Evolutionary conservation across 768 basidiomycete species (phyloP).

Genomic region (Serendipita sp.): DNA sequence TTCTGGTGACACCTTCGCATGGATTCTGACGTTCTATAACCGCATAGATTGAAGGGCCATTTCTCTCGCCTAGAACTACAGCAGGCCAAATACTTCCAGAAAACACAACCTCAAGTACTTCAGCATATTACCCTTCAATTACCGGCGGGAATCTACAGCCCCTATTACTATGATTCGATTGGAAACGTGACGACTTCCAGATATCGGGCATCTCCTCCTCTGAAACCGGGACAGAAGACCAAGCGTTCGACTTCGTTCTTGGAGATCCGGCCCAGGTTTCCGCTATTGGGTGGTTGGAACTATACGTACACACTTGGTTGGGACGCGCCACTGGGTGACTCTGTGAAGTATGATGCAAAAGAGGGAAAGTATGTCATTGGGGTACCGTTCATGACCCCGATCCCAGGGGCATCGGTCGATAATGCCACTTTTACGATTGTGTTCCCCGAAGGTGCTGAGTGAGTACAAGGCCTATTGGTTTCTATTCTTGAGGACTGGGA

Average conservation of each 20-base stretch:
- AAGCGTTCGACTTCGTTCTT: slow-evolving; percentile 34
- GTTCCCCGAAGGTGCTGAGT: slow-evolving; percentile 93
- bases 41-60: slow-evolving; percentile 71
- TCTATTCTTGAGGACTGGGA: neutral
- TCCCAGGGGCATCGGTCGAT: slow-evolving; percentile 68
- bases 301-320: slow-evolving; percentile 90
- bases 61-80: slow-evolving; percentile 89
- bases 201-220: slow-evolving; percentile 53
- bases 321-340: slow-evolving; percentile 72
- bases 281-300: slow-evolving; percentile 93
- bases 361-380: slow-evolving; percentile 56
- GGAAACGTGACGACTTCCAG: slow-evolving; percentile 95
- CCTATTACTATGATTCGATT: slow-evolving; percentile 82
- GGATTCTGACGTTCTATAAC: neutral
- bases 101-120: slow-evolving; percentile 52
- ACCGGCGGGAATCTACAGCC: slow-evolving; percentile 63
- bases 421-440: slow-evolving; percentile 66
- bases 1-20: neutral
- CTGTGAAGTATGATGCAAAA: slow-evolving; percentile 44
- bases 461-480: slow-evolving; percentile 24
- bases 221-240: slow-evolving; percentile 13
- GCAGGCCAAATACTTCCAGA: slow-evolving; percentile 52
- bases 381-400: slow-evolving; percentile 71
- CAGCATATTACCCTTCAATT: slow-evolving; percentile 62
- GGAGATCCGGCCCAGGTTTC: slow-evolving; percentile 81